phyloP scores from a whole-genome alignment of 1,139 yeast genomes.

The Pichia sp. region DNA sequence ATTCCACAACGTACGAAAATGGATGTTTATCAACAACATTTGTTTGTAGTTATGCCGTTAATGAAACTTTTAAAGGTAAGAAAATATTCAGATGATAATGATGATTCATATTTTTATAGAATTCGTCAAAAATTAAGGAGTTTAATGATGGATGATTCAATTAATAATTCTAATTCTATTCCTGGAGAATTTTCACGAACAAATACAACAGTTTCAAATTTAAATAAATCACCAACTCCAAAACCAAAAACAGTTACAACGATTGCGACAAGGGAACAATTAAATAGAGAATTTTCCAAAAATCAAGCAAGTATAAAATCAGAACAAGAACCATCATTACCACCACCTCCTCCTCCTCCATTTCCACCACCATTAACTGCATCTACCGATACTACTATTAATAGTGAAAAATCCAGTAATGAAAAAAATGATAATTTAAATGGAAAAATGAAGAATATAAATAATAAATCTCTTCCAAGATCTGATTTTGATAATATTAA shows the following conservation, averaged over 20 bases:
- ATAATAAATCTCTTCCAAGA: slow-evolving; percentile 7
- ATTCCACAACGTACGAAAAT: slow-evolving; percentile 52
- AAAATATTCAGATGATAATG: slow-evolving; percentile 5
- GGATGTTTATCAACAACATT: slow-evolving; percentile 43
- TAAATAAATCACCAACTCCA: background rate
- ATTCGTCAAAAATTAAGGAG: slow-evolving; percentile 2
- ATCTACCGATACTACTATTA: no score
- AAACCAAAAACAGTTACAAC: slow-evolving; percentile 9
- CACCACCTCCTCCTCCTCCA: no score
- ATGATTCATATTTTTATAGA: slow-evolving; percentile 5
- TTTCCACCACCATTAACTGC: no score
- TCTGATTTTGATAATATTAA: slow-evolving; percentile 1
- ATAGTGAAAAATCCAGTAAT: background rate
- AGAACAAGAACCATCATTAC: background rate
- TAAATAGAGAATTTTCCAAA: slow-evolving; percentile 12
- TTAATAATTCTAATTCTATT: background rate
- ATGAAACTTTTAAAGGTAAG: slow-evolving; percentile 36
- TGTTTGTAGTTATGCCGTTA: slow-evolving; percentile 47
- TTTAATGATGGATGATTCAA: background rate
- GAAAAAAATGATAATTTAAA: background rate
- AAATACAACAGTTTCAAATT: background rate
- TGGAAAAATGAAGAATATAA: background rate
- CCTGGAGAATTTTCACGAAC: background rate
- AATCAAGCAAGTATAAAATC: background rate
- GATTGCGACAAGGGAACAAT: slow-evolving; percentile 13